Evolutionary conservation across 768 basidiomycete genomes (phyloP).

Genomic region (Hericium rajendrae): DNA sequence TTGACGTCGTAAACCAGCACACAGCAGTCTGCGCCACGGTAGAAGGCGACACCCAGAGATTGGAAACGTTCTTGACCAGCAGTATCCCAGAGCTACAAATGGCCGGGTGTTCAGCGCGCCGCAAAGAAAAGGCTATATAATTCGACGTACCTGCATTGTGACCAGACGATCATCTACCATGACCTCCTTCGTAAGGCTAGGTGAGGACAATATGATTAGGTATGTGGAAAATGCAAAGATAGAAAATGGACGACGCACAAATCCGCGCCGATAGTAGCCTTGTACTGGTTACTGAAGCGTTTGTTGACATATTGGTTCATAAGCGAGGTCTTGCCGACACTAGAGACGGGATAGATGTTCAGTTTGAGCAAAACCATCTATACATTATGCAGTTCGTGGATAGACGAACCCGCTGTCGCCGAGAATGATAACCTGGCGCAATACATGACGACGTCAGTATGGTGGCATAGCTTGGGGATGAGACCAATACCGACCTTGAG

Average conservation of each 20-base stretch:
- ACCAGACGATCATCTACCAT: constrained; percentile 97
- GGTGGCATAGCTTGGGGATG: neutral
- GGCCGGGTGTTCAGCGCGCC: neutral
- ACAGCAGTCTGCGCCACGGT: constrained; percentile 98
- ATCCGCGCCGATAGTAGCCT: constrained; percentile 96
- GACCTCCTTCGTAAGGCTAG: constrained; percentile 92
- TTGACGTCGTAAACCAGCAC: constrained; percentile 99
- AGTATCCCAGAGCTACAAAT: constrained; percentile 90
- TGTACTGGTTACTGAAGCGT: constrained; percentile 99
- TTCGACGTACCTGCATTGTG: constrained; percentile 82
- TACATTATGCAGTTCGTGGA: neutral
- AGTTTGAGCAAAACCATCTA: neutral
- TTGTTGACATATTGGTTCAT: constrained; percentile 99
- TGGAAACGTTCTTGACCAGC: constrained; percentile 99
- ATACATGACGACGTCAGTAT: constrained; percentile 10
- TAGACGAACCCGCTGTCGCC: constrained; percentile 87
- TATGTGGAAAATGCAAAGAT: constrained; percentile 13
- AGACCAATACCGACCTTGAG: constrained; percentile 52
- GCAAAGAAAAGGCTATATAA: neutral
- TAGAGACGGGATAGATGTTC: constrained; percentile 20
- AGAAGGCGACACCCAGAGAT: constrained; percentile 97
- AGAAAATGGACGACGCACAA: constrained; percentile 49
- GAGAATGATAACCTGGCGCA: constrained; percentile 86
- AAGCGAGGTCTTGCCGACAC: constrained; percentile 98
- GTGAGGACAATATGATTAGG: constrained; percentile 1